Base-by-base conservation (phyloP, 805 yeast species). In the Wickerhamiella kurtzmanii region DNA sequence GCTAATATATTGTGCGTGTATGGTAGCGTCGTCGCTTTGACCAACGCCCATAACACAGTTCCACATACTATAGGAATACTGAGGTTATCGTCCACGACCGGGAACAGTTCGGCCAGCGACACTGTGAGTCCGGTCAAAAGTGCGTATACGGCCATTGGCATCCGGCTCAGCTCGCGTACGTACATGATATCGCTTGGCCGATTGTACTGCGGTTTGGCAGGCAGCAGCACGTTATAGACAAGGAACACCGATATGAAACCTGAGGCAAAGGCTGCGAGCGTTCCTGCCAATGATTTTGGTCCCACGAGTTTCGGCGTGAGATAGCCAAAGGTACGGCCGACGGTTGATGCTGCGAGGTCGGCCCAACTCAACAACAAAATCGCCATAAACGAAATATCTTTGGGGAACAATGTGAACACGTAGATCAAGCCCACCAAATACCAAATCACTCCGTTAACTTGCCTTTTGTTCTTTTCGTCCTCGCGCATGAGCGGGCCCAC, bases 261-360 rank as follows among this genome's bases (percentile, higher is more conserved):
- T 16, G 81, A 69, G 4, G 70, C 54, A 57, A 84, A 84, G 3
- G 97, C 95, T 20, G 96, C 97, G 20, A 79, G 45, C 1, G 92
- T 80, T 0, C 98, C 98, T 1, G 96, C 95, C 41, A 92, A 67
- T 2, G 95, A 82, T 64, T 92, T 92, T 51, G 77, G 76, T 51
- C 74, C 70, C 4, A 81, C 72, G 18, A 89, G 63, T 58, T 80
- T 78, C 37, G 94, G 94, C 5, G 96, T 85, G 53, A 80, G 72
- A 57, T 82, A 74, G 6, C 97, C 97, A 62, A 67, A 89, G 47
- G 74, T 75, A 54, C 98, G 73, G 37, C 98, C 98, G 59, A 88
- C 66, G 0, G 96, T 85, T 2, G 96, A 85, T 2, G 98, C 98
- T 2, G 96, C 89, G 8, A 97, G 86, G 60, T 92, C 98, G 3